A percentile compares a stretch with the other conserved stretches of the same genome.
Evolutionary conservation across 1,284 basidiomycete genomes (phyloP).

Genomic region (Golubevia sp.): DNA sequence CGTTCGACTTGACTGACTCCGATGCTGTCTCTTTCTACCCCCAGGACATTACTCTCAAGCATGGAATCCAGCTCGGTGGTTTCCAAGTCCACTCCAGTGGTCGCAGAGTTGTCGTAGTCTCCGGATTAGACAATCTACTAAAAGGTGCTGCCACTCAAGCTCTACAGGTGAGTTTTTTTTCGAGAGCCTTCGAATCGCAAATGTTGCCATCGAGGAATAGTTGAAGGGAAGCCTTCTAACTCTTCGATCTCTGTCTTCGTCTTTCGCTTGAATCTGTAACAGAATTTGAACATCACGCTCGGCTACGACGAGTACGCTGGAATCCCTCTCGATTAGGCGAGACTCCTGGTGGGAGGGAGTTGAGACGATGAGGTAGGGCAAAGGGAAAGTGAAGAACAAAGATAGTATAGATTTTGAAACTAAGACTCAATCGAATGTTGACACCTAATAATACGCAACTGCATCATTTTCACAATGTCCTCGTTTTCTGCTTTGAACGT

Average conservation of each 20-base stretch:
- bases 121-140: constrained; percentile 81
- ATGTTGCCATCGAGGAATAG: too few species aligned
- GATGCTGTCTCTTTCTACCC: not conserved
- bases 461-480: too few species aligned
- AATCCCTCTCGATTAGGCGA: constrained; percentile 69
- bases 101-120: constrained; percentile 84
- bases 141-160: constrained; percentile 99
- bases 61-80: constrained; percentile 89
- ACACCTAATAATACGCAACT: too few species aligned
- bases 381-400: too few species aligned
- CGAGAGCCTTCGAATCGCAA: not conserved
- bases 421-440: too few species aligned
- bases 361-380: too few species aligned
- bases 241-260: not conserved
- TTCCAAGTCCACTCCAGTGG: constrained; percentile 89
- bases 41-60: constrained; percentile 75
- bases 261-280: constrained; percentile 12
- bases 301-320: constrained; percentile 90
- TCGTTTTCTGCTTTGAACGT: too few species aligned
- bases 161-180: constrained; percentile 72
- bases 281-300: constrained; percentile 94
- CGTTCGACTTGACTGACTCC: too few species aligned
- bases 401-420: too few species aligned
- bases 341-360: too few species aligned
- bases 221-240: not conserved